Evolutionary conservation across 1,284 basidiomycete genomes (phyloP).

Genomic region (Ustilago vetiveriae): DNA sequence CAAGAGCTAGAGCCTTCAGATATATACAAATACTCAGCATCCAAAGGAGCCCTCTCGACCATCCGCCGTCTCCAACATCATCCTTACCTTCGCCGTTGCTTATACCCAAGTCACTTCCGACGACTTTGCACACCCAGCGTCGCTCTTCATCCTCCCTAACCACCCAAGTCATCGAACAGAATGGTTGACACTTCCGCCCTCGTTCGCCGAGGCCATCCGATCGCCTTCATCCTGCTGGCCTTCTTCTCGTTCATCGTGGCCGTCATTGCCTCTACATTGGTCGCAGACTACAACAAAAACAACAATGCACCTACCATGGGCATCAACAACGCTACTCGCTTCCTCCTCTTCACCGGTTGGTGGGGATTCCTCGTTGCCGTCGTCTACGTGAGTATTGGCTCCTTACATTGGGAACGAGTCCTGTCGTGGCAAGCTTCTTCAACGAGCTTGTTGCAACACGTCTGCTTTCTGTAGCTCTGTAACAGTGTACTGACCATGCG

Average conservation of each 20-base stretch:
- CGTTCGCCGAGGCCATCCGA: slow-evolving; percentile 62
- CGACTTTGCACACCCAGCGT: neutral
- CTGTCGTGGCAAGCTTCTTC: too few species aligned
- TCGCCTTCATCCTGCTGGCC: slow-evolving; percentile 58
- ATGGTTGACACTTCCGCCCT: slow-evolving; percentile 53
- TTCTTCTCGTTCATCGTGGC: slow-evolving; percentile 60
- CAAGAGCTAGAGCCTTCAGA: too few species aligned
- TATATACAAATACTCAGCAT: too few species aligned
- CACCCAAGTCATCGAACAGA: neutral
- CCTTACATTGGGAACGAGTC: neutral
- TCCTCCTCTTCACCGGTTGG: slow-evolving; percentile 63
- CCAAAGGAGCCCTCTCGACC: too few species aligned
- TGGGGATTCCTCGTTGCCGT: slow-evolving; percentile 62
- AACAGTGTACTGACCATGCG: slow-evolving; percentile 11
- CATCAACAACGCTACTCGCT: slow-evolving; percentile 55
- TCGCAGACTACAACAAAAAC: slow-evolving; percentile 60
- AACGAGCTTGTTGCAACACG: neutral
- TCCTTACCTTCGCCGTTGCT: neutral
- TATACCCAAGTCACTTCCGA: neutral
- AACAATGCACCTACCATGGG: slow-evolving; percentile 36
- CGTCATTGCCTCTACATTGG: slow-evolving; percentile 60
- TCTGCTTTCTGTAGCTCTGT: neutral
- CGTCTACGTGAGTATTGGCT: slow-evolving; percentile 55
- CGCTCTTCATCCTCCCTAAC: neutral
- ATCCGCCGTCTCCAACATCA: too few species aligned